Conservation (phyloP, 768 basidiomycete genomes). For the Thelephora aurantiotincta region DNA sequence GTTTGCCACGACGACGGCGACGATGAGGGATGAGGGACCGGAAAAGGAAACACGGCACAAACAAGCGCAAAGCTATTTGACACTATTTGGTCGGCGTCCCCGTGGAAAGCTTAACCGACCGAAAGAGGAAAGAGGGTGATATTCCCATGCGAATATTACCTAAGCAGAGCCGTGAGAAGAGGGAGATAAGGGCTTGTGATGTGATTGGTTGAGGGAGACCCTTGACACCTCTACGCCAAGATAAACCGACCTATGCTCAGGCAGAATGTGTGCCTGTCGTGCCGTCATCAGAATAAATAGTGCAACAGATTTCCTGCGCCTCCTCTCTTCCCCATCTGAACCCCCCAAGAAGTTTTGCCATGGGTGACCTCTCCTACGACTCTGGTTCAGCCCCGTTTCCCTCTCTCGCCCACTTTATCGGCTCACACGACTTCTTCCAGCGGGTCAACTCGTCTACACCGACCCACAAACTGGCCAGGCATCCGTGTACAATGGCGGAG, state of each 20-base stretch:
- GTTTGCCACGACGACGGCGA: no score
- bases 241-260: neutral
- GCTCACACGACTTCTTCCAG: slow-evolving; percentile 11
- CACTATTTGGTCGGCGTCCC: neutral
- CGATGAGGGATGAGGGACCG: no score
- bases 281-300: neutral
- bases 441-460: slow-evolving; percentile 23
- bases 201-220: neutral
- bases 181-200: neutral
- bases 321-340: neutral
- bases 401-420: neutral
- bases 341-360: slow-evolving; percentile 10
- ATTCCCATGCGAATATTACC: neutral
- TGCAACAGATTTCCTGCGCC: neutral
- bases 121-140: neutral
- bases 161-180: neutral
- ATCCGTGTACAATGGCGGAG: slow-evolving; percentile 40
- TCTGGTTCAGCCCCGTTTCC: slow-evolving; percentile 18
- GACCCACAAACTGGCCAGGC: slow-evolving; percentile 10
- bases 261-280: neutral
- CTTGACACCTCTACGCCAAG: neutral
- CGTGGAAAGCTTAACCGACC: neutral
- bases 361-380: slow-evolving; percentile 32
- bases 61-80: no score
- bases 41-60: no score